Conservation (phyloP, 345 rosid species). For the Hibiscus mutabilis region DNA sequence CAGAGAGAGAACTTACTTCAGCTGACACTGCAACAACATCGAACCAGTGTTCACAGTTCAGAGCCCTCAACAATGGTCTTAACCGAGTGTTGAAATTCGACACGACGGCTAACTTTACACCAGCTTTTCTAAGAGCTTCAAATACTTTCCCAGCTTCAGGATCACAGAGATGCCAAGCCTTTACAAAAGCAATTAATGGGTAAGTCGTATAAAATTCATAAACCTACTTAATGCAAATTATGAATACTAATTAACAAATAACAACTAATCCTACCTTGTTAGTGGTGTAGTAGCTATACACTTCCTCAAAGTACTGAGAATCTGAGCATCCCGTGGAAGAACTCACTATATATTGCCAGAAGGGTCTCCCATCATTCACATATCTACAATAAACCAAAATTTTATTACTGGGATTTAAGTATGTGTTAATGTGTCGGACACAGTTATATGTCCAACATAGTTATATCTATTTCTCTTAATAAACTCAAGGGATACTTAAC, state of each 20-base stretch:
- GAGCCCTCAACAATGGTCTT: constrained; percentile 72
- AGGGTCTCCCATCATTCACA: constrained; percentile 89
- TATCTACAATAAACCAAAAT: constrained; percentile 47
- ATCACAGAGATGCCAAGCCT: constrained; percentile 99
- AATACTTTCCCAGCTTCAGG: constrained; percentile 87
- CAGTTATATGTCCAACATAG: no score
- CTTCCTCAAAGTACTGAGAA: constrained; percentile 74
- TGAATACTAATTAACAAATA: not conserved
- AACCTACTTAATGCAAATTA: not conserved
- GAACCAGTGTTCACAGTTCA: constrained; percentile 88
- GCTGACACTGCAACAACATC: constrained; percentile 98
- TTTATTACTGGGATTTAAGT: no score
- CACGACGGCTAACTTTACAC: constrained; percentile 83
- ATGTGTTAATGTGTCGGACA: no score
- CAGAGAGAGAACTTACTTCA: constrained; percentile 45
- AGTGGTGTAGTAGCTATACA: constrained; percentile 75
- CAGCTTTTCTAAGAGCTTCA: constrained; percentile 64
- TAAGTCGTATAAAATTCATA: not conserved
- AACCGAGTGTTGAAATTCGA: constrained; percentile 95
- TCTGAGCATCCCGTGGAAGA: constrained; percentile 91
- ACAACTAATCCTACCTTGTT: constrained; percentile 43
- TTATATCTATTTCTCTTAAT: no score
- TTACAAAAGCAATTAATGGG: constrained; percentile 5
- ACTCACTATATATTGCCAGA: constrained; percentile 88
- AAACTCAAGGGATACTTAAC: no score